A percentile compares a stretch with the other conserved stretches of the same genome.
Conservation (phyloP, 1,284 basidiomycete genomes). For the Apiotrichum montevideense region DNA sequence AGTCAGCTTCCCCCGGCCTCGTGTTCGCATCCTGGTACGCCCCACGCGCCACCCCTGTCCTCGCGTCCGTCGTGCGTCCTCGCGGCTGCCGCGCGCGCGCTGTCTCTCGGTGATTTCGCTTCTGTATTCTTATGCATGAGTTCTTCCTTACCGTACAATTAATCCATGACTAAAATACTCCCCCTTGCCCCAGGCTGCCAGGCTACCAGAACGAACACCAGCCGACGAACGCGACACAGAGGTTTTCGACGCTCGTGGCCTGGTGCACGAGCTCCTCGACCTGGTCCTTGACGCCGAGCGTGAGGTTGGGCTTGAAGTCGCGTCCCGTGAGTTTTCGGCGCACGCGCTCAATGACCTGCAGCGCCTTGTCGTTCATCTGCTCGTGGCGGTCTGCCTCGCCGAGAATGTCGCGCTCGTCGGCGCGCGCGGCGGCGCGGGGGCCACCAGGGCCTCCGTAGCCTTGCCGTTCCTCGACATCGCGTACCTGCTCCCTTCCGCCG, state of each 20-base stretch:
- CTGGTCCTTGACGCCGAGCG: conserved; percentile 67
- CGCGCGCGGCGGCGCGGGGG: conserved; percentile 16
- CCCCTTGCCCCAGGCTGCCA: too few species aligned
- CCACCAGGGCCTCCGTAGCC: conserved; percentile 6
- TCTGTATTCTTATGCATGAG: too few species aligned
- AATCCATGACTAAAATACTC: too few species aligned
- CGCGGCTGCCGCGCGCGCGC: too few species aligned
- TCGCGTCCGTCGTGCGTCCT: too few species aligned
- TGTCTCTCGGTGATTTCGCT: too few species aligned
- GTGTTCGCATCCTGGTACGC: too few species aligned
- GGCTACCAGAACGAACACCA: conserved; percentile 54
- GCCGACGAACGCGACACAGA: conserved; percentile 92
- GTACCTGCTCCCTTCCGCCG: conserved; percentile 29
- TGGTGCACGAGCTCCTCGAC: conserved; percentile 86
- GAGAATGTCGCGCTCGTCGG: conserved; percentile 48
- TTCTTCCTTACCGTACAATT: too few species aligned
- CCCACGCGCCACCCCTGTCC: too few species aligned
- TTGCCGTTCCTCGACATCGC: conserved; percentile 20
- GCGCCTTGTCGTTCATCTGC: conserved; percentile 79
- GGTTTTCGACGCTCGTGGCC: conserved; percentile 83
- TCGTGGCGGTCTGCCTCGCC: conserved; percentile 56
- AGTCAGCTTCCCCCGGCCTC: too few species aligned
- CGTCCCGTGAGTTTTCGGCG: conserved; percentile 89
- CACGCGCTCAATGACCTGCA: conserved; percentile 87
- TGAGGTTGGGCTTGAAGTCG: conserved; percentile 78